These are phyloP conservation scores for Chrysanthemum seticuspe DNA, from an alignment of 129 eudicot genomes.

Conservation along the genomic window DNA sequence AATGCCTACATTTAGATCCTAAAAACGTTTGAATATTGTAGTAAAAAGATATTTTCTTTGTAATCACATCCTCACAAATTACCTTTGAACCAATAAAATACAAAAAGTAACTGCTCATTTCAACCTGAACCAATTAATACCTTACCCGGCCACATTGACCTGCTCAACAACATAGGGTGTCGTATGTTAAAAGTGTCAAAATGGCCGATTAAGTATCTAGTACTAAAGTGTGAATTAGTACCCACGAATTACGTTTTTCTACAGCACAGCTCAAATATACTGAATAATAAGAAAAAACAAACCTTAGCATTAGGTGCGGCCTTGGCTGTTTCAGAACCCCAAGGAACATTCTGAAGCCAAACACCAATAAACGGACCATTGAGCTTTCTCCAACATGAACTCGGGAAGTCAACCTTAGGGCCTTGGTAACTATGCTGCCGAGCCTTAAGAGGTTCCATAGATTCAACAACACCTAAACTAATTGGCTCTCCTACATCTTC, in stretches of 20 bases:
- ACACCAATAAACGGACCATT: constrained; percentile 83
- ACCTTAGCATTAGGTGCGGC: constrained; percentile 97
- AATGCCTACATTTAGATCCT: not conserved
- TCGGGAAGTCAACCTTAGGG: constrained; percentile 43
- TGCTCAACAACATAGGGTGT: not conserved
- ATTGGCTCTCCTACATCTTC: constrained; percentile 63
- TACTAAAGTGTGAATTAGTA: constrained; percentile 1
- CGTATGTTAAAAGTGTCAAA: constrained; percentile 4
- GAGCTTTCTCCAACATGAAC: constrained; percentile 63
- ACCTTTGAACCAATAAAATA: not conserved
- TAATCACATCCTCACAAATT: not conserved
- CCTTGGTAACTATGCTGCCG: constrained; percentile 53
- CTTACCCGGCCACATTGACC: not conserved
- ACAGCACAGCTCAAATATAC: not conserved
- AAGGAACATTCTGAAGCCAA: constrained; percentile 96
- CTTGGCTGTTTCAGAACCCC: constrained; percentile 87
- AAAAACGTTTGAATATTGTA: not conserved
- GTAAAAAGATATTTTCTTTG: not conserved
- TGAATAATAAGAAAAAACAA: constrained; percentile 17
- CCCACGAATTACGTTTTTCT: not conserved
- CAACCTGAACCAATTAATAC: not conserved
- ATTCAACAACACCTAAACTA: constrained; percentile 22
- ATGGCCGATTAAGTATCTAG: not conserved
- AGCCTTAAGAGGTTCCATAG: constrained; percentile 24
- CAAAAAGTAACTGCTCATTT: not conserved